These are phyloP conservation scores for Solanum stenotomum DNA, from an alignment of 257 asterid genomes.

Conservation along the genomic window DNA sequence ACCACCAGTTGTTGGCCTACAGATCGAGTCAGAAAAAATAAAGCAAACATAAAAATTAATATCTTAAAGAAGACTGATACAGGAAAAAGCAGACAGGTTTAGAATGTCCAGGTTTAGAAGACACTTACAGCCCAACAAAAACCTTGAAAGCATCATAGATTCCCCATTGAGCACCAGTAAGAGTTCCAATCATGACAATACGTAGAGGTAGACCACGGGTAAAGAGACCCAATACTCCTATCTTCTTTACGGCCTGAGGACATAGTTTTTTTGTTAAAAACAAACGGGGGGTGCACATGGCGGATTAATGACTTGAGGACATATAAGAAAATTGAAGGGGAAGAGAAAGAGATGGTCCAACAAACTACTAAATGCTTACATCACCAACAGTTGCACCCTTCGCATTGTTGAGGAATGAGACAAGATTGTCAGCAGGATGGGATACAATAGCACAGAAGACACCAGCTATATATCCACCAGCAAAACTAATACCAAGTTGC, in stretches of 20 bases:
- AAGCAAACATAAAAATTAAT: neutral
- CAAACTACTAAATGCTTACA: slow-evolving; percentile 29
- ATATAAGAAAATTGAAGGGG: neutral
- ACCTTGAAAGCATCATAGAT: slow-evolving; percentile 94
- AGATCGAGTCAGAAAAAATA: neutral
- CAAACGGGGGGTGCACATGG: neutral
- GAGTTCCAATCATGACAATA: slow-evolving; percentile 94
- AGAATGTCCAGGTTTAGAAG: neutral
- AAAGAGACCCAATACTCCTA: slow-evolving; percentile 68
- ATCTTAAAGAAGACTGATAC: neutral
- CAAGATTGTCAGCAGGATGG: slow-evolving; percentile 90
- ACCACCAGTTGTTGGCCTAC: slow-evolving; percentile 89
- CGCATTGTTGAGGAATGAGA: slow-evolving; percentile 86
- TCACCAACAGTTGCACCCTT: slow-evolving; percentile 90
- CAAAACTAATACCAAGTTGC: slow-evolving; percentile 89
- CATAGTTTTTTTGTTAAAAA: neutral
- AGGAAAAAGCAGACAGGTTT: neutral
- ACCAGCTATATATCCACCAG: slow-evolving; percentile 88
- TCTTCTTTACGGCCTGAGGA: slow-evolving; percentile 66
- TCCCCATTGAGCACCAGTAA: slow-evolving; percentile 99
- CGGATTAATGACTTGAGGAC: neutral
- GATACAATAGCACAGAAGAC: slow-evolving; percentile 79
- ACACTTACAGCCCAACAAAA: slow-evolving; percentile 80
- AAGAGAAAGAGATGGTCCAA: neutral
- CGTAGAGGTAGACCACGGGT: slow-evolving; percentile 93